Percentiles rank a stretch among this genome's conserved stretches.
These are phyloP conservation scores for Geranium incanum DNA, from an alignment of 441 rosid species.

Conservation along the genomic window DNA sequence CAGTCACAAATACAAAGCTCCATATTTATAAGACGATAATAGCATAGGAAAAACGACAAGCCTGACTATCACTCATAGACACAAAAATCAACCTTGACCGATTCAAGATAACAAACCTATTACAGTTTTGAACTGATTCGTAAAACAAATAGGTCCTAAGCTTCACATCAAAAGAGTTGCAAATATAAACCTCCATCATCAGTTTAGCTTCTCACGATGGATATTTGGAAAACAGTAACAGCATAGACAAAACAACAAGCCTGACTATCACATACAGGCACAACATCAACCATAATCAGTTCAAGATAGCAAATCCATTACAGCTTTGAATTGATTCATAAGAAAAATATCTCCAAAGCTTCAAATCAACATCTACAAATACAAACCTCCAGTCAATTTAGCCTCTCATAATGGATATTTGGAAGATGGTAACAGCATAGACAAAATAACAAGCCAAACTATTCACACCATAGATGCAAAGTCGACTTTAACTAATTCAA, in stretches of 20 bases:
- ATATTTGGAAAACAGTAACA: neutral
- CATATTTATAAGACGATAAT: neutral
- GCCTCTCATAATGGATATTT: conserved; percentile 24
- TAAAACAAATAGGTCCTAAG: neutral
- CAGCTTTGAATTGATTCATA: neutral
- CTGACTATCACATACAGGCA: neutral
- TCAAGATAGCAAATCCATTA: neutral
- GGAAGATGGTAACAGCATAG: neutral
- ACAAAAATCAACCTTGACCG: neutral
- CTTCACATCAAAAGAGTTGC: neutral
- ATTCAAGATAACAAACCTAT: neutral
- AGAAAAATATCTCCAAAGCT: neutral
- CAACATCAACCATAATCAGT: neutral
- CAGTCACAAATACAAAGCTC: neutral
- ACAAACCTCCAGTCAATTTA: conserved; percentile 45
- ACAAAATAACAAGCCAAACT: neutral
- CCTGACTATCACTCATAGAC: neutral
- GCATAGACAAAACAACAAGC: neutral
- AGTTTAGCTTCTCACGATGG: conserved; percentile 35
- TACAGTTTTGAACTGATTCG: neutral
- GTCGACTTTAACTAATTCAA: neutral
- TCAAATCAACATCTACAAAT: neutral
- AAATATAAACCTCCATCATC: conserved; percentile 33
- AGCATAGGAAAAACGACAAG: neutral
- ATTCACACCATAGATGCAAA: neutral